Conservation (phyloP, 768 basidiomycete genomes). For the Panus rudis region DNA sequence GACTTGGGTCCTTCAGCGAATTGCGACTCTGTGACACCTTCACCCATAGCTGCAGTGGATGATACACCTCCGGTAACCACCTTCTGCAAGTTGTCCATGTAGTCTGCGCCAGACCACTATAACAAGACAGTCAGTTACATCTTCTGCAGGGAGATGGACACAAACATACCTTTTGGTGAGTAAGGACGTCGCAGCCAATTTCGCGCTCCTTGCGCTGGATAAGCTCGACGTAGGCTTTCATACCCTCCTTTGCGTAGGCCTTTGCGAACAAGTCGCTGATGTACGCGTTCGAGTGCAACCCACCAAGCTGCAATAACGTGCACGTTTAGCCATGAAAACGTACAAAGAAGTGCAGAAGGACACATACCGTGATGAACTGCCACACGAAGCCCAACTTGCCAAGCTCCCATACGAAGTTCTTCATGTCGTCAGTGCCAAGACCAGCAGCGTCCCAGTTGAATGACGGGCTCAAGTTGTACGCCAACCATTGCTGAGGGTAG, state of each 20-base stretch:
- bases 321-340: no score
- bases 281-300: constrained; percentile 95
- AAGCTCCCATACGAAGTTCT: constrained; percentile 84
- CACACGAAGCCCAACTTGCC: constrained; percentile 96
- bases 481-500: constrained; percentile 88
- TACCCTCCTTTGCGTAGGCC: constrained; percentile 87
- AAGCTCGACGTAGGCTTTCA: constrained; percentile 98
- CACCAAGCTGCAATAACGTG: constrained; percentile 79
- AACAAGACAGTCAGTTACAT: constrained; percentile 11
- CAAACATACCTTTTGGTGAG: constrained; percentile 78
- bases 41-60: constrained; percentile 98
- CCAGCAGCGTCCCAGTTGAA: constrained; percentile 96
- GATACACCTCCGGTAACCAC: constrained; percentile 97
- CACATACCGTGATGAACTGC: constrained; percentile 94
- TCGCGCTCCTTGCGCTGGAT: constrained; percentile 91
- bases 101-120: constrained; percentile 94
- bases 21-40: constrained; percentile 89
- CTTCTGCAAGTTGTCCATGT: constrained; percentile 85
- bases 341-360: neutral
- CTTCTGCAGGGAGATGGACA: neutral
- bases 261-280: constrained; percentile 91
- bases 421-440: constrained; percentile 77
- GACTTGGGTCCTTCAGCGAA: constrained; percentile 40
- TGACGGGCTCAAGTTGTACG: constrained; percentile 92
- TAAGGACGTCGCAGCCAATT: constrained; percentile 91